Base-by-base conservation (phyloP, 1,284 basidiomycete species). In the Papiliotrema laurentii region DNA sequence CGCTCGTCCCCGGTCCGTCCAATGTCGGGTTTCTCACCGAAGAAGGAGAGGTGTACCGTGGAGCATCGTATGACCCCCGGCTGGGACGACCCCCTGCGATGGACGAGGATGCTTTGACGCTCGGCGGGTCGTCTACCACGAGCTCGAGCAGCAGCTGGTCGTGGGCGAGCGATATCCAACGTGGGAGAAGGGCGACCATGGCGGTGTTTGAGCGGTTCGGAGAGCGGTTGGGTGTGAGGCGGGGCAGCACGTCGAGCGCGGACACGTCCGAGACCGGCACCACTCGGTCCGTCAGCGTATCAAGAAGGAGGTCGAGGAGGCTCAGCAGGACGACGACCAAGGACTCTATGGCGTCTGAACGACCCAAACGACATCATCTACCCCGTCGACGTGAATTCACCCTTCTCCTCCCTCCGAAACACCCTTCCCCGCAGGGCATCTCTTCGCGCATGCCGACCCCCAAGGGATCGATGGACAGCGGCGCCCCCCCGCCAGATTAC, bases 361-460 rank as follows among this genome's bases (percentile, higher is more conserved):
- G 54, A 7, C 67, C 67, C 4, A 61, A 58, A 42, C 50, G 71
- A n/a, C 58, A 68, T 42, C 55, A 68, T 31, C 34, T 66, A 7
- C 66, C 68, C 0, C 51, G 61, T 2, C 49, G 53, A 37, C 78
- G 86, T 51, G 79, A 82, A 51, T 89, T 89, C 65, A 77, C 78
- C 74, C 76, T 58, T 63, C 74, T 54, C 69, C 28, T 72, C 16
- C 59, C 63, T 35, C 54, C 52, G 9, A 18, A 27, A 5, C 35
- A 47, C 40, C 19, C 10, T 18, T 10, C 9, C 14, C 7, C n/a
- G n/a, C 9, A 36, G 34, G 30, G 30, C 30, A 31, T 16, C 30
- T 31, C 30, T 24, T 22, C 16, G 19, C 2, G 31, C 36, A 13
- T 42, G 16, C 13, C 47, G 55, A 46, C 58, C 30, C 18, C 36